Conservation (phyloP, 2,329 filamentous ascomycete genomes). For the Aspergillus ustus region DNA sequence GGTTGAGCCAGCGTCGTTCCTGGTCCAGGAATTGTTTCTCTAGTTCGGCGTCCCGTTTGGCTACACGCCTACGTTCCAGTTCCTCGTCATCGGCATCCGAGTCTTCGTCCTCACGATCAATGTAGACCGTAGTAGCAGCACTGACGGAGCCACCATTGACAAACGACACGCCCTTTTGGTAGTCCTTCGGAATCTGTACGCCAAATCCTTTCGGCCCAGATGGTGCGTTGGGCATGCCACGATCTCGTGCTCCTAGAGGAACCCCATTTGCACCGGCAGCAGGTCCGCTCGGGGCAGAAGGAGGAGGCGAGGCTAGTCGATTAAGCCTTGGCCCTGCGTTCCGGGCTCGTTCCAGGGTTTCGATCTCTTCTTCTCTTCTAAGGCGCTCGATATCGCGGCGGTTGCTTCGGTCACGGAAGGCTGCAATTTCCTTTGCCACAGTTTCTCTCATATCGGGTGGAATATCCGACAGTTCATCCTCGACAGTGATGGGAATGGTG, state of each 20-base stretch:
- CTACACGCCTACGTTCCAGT: conserved; percentile 71
- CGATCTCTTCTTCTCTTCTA: conserved; percentile 87
- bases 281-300: conserved; percentile 64
- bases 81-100: conserved; percentile 87
- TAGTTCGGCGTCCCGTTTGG: conserved; percentile 73
- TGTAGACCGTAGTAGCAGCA: conserved; percentile 54
- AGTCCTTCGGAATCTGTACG: conserved; percentile 69
- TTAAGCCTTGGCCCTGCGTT: conserved; percentile 67
- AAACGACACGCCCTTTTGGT: conserved; percentile 79
- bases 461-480: conserved; percentile 94
- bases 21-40: conserved; percentile 84
- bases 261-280: conserved; percentile 72
- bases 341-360: conserved; percentile 78
- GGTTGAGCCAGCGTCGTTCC: conserved; percentile 87
- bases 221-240: conserved; percentile 74
- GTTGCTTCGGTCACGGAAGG: conserved; percentile 90
- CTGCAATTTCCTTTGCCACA: conserved; percentile 89
- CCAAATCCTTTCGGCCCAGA: conserved; percentile 69
- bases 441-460: conserved; percentile 95
- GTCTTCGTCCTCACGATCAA: conserved; percentile 79
- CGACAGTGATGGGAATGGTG: conserved; percentile 82
- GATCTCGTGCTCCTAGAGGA: conserved; percentile 72
- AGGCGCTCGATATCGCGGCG: conserved; percentile 86
- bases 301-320: conserved; percentile 73
- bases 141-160: conserved; percentile 77